Conservation (phyloP, 176 grass and related monocot species). For the Juncus inflexus region DNA sequence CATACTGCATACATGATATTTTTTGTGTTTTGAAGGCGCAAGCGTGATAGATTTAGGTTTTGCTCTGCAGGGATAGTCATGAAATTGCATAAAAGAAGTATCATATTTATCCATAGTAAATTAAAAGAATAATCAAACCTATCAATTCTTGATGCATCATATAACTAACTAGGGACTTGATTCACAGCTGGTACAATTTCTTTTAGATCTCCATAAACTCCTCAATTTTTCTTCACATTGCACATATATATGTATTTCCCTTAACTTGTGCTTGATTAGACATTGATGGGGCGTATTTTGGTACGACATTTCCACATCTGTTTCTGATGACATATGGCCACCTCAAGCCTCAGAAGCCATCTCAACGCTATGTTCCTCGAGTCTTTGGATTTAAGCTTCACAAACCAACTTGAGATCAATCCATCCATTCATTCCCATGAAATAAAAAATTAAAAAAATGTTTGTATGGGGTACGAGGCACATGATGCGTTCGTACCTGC, state of each 20-base stretch:
- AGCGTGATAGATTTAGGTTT: too few relatives aligned
- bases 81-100: too few relatives aligned
- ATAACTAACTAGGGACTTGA: too few relatives aligned
- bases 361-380: constrained; percentile 62
- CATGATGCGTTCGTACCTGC: constrained; percentile 2
- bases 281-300: constrained; percentile 87
- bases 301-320: constrained; percentile 90
- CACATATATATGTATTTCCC: constrained; percentile 25
- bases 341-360: constrained; percentile 84
- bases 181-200: too few relatives aligned
- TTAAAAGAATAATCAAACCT: too few relatives aligned
- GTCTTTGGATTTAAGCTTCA: constrained; percentile 93
- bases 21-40: too few relatives aligned
- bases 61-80: too few relatives aligned
- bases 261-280: constrained; percentile 58
- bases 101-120: too few relatives aligned
- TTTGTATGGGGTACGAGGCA: constrained; percentile 10
- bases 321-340: constrained; percentile 95
- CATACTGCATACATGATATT: too few relatives aligned
- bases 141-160: too few relatives aligned
- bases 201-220: too few relatives aligned
- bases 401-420: constrained; percentile 51
- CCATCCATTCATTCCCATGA: constrained; percentile 21
- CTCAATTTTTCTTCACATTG: too few relatives aligned
- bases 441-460: neutral